Base-by-base conservation (phyloP, 768 basidiomycete species). In the Xanthoconium purpureum region DNA sequence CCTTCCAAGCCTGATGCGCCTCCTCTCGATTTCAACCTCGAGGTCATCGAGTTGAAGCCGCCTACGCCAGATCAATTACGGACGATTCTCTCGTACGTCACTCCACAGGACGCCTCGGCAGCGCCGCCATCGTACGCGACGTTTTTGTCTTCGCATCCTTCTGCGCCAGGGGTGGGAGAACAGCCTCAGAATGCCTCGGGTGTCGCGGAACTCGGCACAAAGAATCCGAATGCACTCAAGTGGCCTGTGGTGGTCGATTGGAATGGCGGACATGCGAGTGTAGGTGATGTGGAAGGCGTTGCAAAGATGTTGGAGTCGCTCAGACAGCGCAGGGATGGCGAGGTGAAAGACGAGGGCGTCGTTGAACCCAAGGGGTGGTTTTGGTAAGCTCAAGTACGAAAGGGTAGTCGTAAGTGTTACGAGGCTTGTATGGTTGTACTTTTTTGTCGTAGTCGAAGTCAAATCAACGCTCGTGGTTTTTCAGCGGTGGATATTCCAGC, bases 201-300 rank as follows among this genome's bases (percentile, higher is more conserved):
- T 9, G 73, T 91, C 10, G 73, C 73, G 3, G 71, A 77, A 30
- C 75, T 89, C 11, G 87, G 77, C 0, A 62, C 73, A 43, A 74
- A 76, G 68, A 84, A 84, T 54, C 86, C 84, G 1, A 76, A 75
- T 14, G 82, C 81, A 15, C 70, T 90, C 61, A 88, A 84, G 57
- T 91, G 88, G 88, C 89, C 89, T 0, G 79, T 91, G 45, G 87
- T 91, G 0, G 89, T 91, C 2, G 84, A 91, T 61, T 91, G 89
- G 89, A 71, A 75, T 15, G 79, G 76, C 24, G 89, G 89, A 2
- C 77, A 77, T 40, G 87, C 83, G 11, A 78, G 79, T 18, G 71
- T 90, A 0, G 89, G 89, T 0, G 83, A 87, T 56, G 74, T 84
- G 17, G 85, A 88, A 7, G 84, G 84, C 18, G 89, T 89, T n/a